Evolutionary conservation across 805 yeast genomes (phyloP).

Genomic region (Kodamaea sagamina): DNA sequence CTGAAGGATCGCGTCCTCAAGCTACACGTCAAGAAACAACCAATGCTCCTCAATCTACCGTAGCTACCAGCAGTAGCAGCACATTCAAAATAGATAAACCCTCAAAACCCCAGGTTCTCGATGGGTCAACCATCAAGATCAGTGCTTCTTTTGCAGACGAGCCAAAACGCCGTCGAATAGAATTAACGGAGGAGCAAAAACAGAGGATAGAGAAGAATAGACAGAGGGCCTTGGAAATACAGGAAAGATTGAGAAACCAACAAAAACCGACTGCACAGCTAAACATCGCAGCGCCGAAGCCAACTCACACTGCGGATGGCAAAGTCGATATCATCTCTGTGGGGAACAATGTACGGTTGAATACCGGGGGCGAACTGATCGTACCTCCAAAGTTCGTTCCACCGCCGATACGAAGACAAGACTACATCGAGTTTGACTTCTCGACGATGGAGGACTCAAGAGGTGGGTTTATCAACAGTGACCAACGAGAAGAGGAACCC

Average conservation of each 20-base stretch:
- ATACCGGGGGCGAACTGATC: slow-evolving; percentile 3
- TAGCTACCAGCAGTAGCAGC: neutral
- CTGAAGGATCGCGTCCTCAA: neutral
- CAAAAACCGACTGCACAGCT: slow-evolving; percentile 3
- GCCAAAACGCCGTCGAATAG: slow-evolving; percentile 26
- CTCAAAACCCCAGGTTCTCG: slow-evolving; percentile 5
- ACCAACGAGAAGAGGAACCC: slow-evolving; percentile 46
- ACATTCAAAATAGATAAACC: too few relatives aligned
- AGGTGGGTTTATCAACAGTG: slow-evolving; percentile 74
- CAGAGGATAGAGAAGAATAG: slow-evolving; percentile 54
- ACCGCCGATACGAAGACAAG: slow-evolving; percentile 53
- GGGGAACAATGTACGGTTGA: slow-evolving; percentile 12
- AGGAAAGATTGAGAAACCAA: slow-evolving; percentile 20
- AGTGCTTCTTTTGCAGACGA: slow-evolving; percentile 10
- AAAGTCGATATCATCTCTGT: slow-evolving; percentile 8
- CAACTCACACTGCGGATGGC: neutral
- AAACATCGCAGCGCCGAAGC: slow-evolving; percentile 7
- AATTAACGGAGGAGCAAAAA: slow-evolving; percentile 51
- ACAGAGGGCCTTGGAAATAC: slow-evolving; percentile 51
- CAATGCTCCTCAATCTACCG: neutral
- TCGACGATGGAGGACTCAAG: slow-evolving; percentile 84
- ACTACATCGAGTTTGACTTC: slow-evolving; percentile 82
- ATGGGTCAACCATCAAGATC: slow-evolving; percentile 8
- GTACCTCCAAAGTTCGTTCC: slow-evolving; percentile 19
- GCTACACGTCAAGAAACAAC: too few relatives aligned